These are phyloP conservation scores for Suillus spraguei DNA, from an alignment of 768 basidiomycete genomes.

Conservation along the genomic window DNA sequence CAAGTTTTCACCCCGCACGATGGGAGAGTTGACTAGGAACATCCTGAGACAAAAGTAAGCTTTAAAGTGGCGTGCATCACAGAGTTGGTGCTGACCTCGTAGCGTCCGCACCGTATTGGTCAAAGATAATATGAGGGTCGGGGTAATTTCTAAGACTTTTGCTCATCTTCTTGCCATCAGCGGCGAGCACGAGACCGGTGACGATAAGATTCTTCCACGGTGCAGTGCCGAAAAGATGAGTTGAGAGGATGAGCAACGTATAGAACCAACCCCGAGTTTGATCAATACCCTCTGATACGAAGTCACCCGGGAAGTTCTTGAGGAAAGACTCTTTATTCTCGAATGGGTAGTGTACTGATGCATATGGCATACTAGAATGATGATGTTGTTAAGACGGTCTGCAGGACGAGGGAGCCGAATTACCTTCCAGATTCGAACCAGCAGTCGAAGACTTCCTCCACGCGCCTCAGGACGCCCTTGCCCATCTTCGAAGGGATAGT, in stretches of 20 bases:
- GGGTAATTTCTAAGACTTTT: conserved; percentile 97
- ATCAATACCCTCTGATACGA: conserved; percentile 97
- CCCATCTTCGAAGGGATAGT: conserved; percentile 92
- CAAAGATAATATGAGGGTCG: conserved; percentile 88
- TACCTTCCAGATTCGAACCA: conserved; percentile 99
- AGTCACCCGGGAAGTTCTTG: conserved; percentile 88
- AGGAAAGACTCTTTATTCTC: conserved; percentile 93
- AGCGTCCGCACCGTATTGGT: conserved; percentile 94
- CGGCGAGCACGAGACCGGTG: conserved; percentile 92
- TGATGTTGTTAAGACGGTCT: conserved; percentile 1
- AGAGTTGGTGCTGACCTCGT: conserved; percentile 57
- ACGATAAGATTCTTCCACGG: conserved; percentile 99
- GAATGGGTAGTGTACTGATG: conserved; percentile 96
- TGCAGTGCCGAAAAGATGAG: conserved; percentile 89
- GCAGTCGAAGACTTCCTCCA: conserved; percentile 99
- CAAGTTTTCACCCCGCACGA: conserved; percentile 96
- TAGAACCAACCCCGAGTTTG: conserved; percentile 99
- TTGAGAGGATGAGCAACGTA: conserved; percentile 93
- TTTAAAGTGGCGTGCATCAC: background rate
- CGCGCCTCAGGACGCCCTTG: conserved; percentile 81
- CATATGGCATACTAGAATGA: conserved; percentile 89
- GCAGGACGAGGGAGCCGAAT: conserved; percentile 20
- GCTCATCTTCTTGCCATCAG: conserved; percentile 99
- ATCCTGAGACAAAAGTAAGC: conserved; percentile 54
- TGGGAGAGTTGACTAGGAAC: conserved; percentile 98